phyloP scores from a whole-genome alignment of 768 basidiomycete species.

The Termitomyces sp. region DNA sequence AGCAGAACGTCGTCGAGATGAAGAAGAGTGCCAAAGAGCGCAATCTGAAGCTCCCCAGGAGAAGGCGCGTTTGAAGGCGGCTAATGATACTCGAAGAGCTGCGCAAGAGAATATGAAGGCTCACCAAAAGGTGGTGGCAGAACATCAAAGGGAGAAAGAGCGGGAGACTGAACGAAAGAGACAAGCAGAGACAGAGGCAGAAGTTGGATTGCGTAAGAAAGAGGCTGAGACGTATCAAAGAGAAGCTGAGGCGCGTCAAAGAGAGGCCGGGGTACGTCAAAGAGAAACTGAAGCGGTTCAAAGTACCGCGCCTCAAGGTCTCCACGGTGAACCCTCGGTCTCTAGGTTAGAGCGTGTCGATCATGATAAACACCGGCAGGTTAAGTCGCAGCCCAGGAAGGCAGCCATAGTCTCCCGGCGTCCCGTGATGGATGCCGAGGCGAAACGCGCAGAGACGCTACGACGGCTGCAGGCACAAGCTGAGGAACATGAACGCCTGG shows the following conservation, averaged over 20 bases:
- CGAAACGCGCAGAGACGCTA: conserved; percentile 18
- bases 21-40: conserved; percentile 8
- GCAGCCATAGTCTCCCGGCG: conserved; percentile 1
- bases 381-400: neutral
- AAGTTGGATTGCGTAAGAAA: neutral
- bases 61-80: conserved; percentile 3
- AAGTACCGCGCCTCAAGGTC: neutral
- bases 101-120: conserved; percentile 10
- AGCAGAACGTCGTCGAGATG: neutral
- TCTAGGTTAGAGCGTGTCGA: neutral
- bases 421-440: conserved; percentile 3
- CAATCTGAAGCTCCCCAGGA: conserved; percentile 11
- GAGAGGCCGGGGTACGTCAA: conserved; percentile 11
- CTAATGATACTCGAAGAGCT: neutral
- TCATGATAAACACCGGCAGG: neutral
- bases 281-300: neutral
- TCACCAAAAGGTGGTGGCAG: conserved; percentile 8
- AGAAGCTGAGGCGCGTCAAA: conserved; percentile 9
- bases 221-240: neutral
- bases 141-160: conserved; percentile 7
- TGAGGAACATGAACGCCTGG: conserved; percentile 18
- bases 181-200: conserved; percentile 2
- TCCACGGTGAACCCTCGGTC: neutral
- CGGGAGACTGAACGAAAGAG: neutral
- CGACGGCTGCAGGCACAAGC: conserved; percentile 20